Percentiles rank a stretch among this genome's conserved stretches.
Conservation (phyloP, 371 early-diverging fungal genomes). For the Mortierella sp. region DNA sequence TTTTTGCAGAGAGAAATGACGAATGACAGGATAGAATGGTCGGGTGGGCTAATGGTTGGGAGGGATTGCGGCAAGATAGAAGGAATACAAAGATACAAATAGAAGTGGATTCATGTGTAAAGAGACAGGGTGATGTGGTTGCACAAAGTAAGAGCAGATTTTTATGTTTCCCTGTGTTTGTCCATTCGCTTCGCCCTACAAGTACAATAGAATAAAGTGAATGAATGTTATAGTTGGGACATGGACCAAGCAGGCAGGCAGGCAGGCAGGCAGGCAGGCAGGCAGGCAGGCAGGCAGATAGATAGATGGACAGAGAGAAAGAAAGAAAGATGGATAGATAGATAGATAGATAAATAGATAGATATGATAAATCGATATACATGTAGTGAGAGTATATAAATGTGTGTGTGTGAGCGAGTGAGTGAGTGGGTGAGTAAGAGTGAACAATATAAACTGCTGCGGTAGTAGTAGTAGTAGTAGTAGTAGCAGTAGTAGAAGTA, state of each 20-base stretch:
- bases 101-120: background rate
- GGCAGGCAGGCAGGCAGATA: too few species aligned
- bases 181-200: constrained; percentile 1
- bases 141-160: constrained; percentile 4
- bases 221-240: background rate
- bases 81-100: background rate
- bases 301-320: too few species aligned
- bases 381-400: too few species aligned
- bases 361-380: background rate
- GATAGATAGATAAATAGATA: background rate
- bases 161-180: background rate
- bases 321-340: too few species aligned
- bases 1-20: background rate
- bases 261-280: too few species aligned
- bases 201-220: background rate
- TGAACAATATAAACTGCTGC: background rate
- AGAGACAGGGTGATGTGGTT: background rate
- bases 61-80: background rate
- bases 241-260: background rate
- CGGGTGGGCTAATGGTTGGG: background rate
- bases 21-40: background rate
- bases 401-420: background rate
- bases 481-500: too few species aligned
- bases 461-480: background rate
- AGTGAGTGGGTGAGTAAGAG: background rate